Evolutionary conservation across 1,284 basidiomycete species (phyloP), one percentile per base, ranked within the genome.

Genomic region (Marasmius fiardii): DNA sequence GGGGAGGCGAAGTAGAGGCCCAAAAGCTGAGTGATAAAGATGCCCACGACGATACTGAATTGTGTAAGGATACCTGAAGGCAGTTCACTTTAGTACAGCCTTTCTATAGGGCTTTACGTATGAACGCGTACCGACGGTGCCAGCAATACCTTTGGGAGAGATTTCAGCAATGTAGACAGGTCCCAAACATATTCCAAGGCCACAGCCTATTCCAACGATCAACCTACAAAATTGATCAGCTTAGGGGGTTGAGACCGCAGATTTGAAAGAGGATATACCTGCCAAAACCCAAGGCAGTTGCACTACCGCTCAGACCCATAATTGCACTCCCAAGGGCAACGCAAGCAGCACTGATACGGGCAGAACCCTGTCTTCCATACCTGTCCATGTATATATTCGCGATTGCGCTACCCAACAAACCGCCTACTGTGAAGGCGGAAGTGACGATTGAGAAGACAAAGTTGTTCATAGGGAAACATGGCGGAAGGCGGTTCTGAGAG

Each of bases 151-250:
- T 3, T 83, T 73, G 0, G 90, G 91, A 0, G 93, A 84, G 12
- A 95, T 86, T 66, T 93, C 89, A 8, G 90, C 82, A 33, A 96
- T 78, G 71, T 87, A 95, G 45, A 95, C 83, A 7, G 94, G 93
- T 0, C 86, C 85, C n/a, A 93, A 82, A 63, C 92, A 95, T 3
- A 95, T 77, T 18, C 89, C 92, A 52, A 96, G 72, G 23, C 94
- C 94, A 33, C 90, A 87, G 10, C 87, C 88, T 7, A 93, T 64
- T 10, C 94, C 95, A 10, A 88, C 83, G 20, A 95, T 65, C 54
- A 93, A 78, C 61, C 92, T 93, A 63, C 5, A 56, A 43, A 31
- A 10, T 31, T 31, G 28, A 31, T 50, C 44, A 4, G 20, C n/a
- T 20, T 20, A 50, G 20, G n/a, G n/a, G n/a, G n/a, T n/a, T 55